Conservation (phyloP, 345 rosid species). For the Iberis pinnata region DNA sequence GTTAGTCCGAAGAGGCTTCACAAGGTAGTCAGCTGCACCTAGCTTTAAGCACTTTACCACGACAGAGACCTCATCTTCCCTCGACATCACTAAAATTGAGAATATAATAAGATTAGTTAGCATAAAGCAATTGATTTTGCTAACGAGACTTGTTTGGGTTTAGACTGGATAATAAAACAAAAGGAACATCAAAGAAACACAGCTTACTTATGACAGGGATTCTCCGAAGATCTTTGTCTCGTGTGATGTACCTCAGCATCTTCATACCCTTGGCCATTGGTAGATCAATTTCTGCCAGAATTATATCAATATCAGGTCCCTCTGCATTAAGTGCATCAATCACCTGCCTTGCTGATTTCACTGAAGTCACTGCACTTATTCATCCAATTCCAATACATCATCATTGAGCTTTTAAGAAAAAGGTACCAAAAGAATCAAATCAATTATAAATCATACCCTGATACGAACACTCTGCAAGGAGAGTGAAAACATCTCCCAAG, state of each 20-base stretch:
- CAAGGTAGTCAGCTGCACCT: constrained; percentile 88
- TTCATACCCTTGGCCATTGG: constrained; percentile 95
- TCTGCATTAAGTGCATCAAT: constrained; percentile 93
- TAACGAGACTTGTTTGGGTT: no score
- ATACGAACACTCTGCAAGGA: constrained; percentile 85
- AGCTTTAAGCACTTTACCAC: constrained; percentile 80
- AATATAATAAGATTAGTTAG: constrained; percentile 3
- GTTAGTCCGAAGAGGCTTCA: constrained; percentile 74
- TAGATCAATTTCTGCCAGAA: constrained; percentile 93
- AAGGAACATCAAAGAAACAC: neutral
- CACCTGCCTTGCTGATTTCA: constrained; percentile 89
- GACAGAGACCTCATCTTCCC: constrained; percentile 69
- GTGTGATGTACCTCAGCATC: constrained; percentile 80
- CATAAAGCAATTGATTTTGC: constrained; percentile 6
- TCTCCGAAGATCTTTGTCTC: constrained; percentile 71
- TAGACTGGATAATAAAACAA: neutral
- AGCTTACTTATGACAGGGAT: constrained; percentile 96
- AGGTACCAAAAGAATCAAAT: neutral
- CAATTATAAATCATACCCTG: constrained; percentile 47
- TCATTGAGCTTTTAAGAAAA: neutral
- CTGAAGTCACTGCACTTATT: constrained; percentile 83
- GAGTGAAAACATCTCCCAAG: constrained; percentile 62
- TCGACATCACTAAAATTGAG: constrained; percentile 63
- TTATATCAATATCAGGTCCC: constrained; percentile 89
- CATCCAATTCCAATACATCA: constrained; percentile 8